Conservation (phyloP, 371 early-diverging fungal genomes). For the Mortierella sp. region DNA sequence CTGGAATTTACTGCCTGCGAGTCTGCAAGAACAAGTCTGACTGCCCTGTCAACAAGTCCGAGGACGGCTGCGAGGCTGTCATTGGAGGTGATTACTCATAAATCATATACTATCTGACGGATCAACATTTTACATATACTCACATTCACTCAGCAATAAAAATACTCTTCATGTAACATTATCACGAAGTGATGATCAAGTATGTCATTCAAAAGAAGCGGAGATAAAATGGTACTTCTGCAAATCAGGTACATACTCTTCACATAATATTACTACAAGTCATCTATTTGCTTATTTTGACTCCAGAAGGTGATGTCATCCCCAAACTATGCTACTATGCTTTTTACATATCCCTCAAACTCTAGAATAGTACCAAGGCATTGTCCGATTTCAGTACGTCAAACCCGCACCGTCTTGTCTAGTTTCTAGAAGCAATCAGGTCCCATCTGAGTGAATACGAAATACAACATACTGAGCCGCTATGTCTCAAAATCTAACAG, state of each 20-base stretch:
- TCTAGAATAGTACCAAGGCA: neutral
- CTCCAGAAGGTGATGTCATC: no score
- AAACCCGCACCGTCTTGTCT: neutral
- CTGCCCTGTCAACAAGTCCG: conserved; percentile 33
- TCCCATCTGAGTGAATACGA: neutral
- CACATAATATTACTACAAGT: conserved; percentile 10
- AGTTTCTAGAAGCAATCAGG: neutral
- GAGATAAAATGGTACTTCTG: no score
- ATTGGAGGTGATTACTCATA: conserved; percentile 27
- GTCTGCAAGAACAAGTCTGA: conserved; percentile 60
- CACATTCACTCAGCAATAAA: no score
- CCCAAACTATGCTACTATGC: no score
- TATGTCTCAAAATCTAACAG: neutral
- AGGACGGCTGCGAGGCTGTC: conserved; percentile 23
- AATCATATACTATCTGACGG: neutral
- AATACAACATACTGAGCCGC: neutral
- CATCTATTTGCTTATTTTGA: no score
- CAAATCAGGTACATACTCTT: neutral
- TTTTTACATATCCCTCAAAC: neutral
- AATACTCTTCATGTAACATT: no score
- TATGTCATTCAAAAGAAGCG: no score
- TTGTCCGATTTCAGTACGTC: neutral
- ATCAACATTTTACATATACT: neutral
- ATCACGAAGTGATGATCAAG: no score
- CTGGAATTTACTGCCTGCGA: conserved; percentile 64